Evolutionary conservation across 108 stramenopile species (phyloP), one percentile per base, ranked within the genome.

Genomic region (Fistulifera solaris): DNA sequence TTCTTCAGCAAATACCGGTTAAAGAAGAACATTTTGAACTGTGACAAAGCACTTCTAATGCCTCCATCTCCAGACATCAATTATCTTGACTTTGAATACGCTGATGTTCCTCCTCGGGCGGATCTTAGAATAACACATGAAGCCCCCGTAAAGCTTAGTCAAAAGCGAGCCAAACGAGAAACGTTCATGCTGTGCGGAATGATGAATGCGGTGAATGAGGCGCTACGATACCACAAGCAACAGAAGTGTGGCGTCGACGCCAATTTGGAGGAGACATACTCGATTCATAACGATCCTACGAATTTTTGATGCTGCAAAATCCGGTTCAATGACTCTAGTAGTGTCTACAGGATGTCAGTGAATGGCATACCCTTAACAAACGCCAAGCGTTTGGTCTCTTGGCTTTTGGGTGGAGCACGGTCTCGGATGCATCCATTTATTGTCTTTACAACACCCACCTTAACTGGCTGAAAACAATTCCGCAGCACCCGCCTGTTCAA

Each of bases 181-280:
- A 76, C 65, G 8, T 92, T 87, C 51, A 77, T 81, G 61, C 53
- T 86, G 7, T 93, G 91, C 59, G 55, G 46, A 13, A 67, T 89
- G 61, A 89, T 77, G 27, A 45, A 54, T 24, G 62, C 72, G 16
- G 54, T 93, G 43, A 93, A 93, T 48, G 81, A 77, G 61, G 91
- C 85, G 38, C 70, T 76, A 1, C 61, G 68, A 12, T 88, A 73
- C 52, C 85, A 71, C 72, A 93, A 88, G 52, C 45, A 82, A 23
- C 67, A 81, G 44, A 77, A 82, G 50, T 93, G 91, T 55, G 59
- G 57, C 17, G 71, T 54, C 3, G 68, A 41, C 10, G 81, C 71
- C n/a, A 87, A 83, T 45, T 79, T 48, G 2, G 26, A 59, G 13
- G 22, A 31, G 28, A 12, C 35, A 7, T 59, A 59, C 58, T 40